A percentile compares a stretch with the other conserved stretches of the same genome.
These are phyloP conservation scores for Russula compacta DNA, from an alignment of 768 basidiomycete genomes.

Conservation along the genomic window DNA sequence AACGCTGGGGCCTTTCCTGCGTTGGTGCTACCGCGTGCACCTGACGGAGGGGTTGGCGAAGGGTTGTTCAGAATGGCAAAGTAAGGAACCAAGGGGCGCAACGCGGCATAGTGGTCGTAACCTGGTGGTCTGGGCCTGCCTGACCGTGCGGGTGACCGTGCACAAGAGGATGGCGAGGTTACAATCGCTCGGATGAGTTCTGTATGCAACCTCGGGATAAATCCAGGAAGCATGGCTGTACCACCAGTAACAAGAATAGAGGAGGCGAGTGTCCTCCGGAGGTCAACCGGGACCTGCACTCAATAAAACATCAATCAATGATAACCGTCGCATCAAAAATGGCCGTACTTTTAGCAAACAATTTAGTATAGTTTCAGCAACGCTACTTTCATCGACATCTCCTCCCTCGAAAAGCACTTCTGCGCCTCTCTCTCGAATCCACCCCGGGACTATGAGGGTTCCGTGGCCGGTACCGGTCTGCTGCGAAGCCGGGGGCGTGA, in stretches of 20 bases:
- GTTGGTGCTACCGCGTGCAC: slow-evolving; percentile 46
- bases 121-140: slow-evolving; percentile 35
- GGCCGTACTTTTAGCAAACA: slow-evolving; percentile 64
- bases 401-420: slow-evolving; percentile 88
- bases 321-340: not conserved
- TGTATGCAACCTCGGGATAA: slow-evolving; percentile 78
- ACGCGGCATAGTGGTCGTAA: slow-evolving; percentile 66
- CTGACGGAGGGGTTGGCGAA: slow-evolving; percentile 38
- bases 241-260: slow-evolving; percentile 86
- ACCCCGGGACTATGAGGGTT: slow-evolving; percentile 82
- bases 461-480: slow-evolving; percentile 66
- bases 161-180: slow-evolving; percentile 28
- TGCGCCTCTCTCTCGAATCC: slow-evolving; percentile 86
- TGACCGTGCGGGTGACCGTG: slow-evolving; percentile 31
- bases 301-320: slow-evolving; percentile 8
- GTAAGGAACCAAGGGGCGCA: slow-evolving; percentile 62
- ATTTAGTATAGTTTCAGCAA: slow-evolving; percentile 76
- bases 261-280: slow-evolving; percentile 74
- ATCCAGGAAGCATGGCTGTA: slow-evolving; percentile 85
- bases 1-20: slow-evolving; percentile 87
- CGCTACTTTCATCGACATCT: slow-evolving; percentile 78
- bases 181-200: slow-evolving; percentile 62
- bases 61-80: slow-evolving; percentile 86
- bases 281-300: slow-evolving; percentile 75
- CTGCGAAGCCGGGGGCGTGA: slow-evolving; percentile 56